Conservation (phyloP, 345 rosid species). For the Ceriops zippeliana region DNA sequence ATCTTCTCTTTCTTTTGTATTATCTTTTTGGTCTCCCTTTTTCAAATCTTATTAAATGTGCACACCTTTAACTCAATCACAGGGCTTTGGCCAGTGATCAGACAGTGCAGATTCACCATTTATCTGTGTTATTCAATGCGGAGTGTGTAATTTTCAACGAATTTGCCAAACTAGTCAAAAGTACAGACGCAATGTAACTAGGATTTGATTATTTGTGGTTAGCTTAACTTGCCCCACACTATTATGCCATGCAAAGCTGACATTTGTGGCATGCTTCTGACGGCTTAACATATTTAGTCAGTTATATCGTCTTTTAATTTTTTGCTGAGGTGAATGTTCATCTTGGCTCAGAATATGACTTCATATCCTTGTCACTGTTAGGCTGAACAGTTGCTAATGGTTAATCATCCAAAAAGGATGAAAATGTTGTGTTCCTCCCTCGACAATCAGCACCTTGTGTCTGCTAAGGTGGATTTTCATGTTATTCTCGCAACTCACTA, state of each 20-base stretch:
- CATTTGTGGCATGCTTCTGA: conserved; percentile 15
- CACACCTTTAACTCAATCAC: conserved; percentile 23
- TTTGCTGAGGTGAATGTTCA: not conserved
- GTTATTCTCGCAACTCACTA: not conserved
- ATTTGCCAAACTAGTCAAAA: conserved; percentile 67
- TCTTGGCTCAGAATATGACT: not conserved
- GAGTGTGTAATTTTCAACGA: conserved; percentile 83
- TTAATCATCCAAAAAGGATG: not conserved
- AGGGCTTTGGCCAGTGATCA: conserved; percentile 90
- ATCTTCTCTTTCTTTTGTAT: conserved; percentile 7
- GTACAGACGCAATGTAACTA: conserved; percentile 68
- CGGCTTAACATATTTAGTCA: not conserved
- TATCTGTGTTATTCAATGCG: conserved; percentile 65
- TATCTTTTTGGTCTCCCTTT: not conserved
- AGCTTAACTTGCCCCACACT: conserved; percentile 82
- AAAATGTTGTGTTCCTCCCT: not conserved
- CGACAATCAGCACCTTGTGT: not conserved
- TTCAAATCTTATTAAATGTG: not conserved
- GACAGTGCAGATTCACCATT: conserved; percentile 81
- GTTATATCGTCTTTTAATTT: not conserved
- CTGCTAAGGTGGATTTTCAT: not conserved
- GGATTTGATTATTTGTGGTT: conserved; percentile 75
- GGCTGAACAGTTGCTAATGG: too few species aligned
- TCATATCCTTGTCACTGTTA: not conserved
- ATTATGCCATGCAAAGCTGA: conserved; percentile 50